Percentiles rank a stretch among this genome's conserved stretches.
phyloP scores from a whole-genome alignment of 2,329 filamentous ascomycete species.

The Parastagonospora avenae region DNA sequence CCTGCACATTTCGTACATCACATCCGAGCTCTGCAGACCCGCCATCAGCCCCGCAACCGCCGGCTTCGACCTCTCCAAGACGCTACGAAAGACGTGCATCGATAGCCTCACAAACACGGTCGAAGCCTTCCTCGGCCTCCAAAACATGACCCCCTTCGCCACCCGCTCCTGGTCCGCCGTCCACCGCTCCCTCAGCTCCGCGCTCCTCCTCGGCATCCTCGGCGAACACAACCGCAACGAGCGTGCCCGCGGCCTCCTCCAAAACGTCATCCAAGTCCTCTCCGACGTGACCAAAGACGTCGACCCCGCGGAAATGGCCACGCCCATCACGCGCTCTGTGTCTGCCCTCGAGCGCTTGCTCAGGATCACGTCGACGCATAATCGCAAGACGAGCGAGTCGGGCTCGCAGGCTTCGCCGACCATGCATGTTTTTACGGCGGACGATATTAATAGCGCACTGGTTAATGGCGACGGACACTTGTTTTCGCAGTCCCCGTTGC shows the following conservation, averaged over 20 bases:
- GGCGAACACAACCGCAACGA: constrained; percentile 53
- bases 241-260: constrained; percentile 51
- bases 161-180: constrained; percentile 52
- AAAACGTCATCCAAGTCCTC: constrained; percentile 54
- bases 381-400: constrained; percentile 31
- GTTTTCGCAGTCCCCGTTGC: constrained; percentile 42
- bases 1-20: constrained; percentile 66
- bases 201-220: constrained; percentile 51
- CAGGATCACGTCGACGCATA: constrained; percentile 33
- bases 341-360: constrained; percentile 52
- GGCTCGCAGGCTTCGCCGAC: constrained; percentile 40
- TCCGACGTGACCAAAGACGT: constrained; percentile 54
- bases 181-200: constrained; percentile 52
- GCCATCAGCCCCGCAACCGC: constrained; percentile 60
- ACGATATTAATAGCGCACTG: constrained; percentile 45
- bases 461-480: constrained; percentile 36
- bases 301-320: constrained; percentile 54
- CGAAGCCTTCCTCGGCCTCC: constrained; percentile 65
- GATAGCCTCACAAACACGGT: constrained; percentile 62
- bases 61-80: constrained; percentile 50
- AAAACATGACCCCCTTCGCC: constrained; percentile 55
- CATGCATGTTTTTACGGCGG: constrained; percentile 40
- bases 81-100: constrained; percentile 61
- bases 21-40: constrained; percentile 66
- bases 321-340: constrained; percentile 55